Evolutionary conservation across 352 stramenopile species (phyloP), one percentile per base, ranked within the genome.

Genomic region (Pythium myriotylum): DNA sequence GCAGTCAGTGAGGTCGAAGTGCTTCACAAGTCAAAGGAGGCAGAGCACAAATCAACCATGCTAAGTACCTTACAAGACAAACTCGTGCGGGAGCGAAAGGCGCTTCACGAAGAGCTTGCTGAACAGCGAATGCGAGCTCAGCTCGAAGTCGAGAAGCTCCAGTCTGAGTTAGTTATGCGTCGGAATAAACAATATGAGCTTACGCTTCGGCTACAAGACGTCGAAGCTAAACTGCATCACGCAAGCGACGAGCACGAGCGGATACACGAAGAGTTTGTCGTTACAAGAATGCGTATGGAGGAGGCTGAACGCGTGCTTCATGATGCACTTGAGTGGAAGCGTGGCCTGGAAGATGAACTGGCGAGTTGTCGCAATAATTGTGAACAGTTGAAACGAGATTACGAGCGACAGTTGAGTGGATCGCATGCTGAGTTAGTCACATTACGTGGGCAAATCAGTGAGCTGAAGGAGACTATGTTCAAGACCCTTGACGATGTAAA

Each of bases 131-230:
- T 84, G n/a, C 67, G 74, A 16, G 70, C 78, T n/a, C 75, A 89
- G 32, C 59, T 89, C 26, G 71, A 87, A 59, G 72, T 87, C 3
- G 81, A 91, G 19, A 78, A 82, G 37, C 68, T 88, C 32, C 78
- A 91, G 53, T 84, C 67, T 12, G 84, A 93, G 70, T 60, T 93
- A 0, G 76, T 91, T 0, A 78, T 88, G 73, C 71, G 84, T 1
- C 74, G 84, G 14, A 91, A 84, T 50, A 89, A 88, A 41, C 81
- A 93, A 45, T 93, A 91, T 54, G 84, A 93, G n/a, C 73, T 93
- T 16, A 86, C 81, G 22, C 59, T 90, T 10, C 74, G 82, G 39
- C 62, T 93, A 12, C 84, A 91, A 55, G 75, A 86, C 9, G 68
- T 73, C 0, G 77, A 93, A 33, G 72, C 72, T 22, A 70, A 68